Evolutionary conservation across 441 rosid genomes (phyloP).

Genomic region (Pelargonium citronellum): DNA sequence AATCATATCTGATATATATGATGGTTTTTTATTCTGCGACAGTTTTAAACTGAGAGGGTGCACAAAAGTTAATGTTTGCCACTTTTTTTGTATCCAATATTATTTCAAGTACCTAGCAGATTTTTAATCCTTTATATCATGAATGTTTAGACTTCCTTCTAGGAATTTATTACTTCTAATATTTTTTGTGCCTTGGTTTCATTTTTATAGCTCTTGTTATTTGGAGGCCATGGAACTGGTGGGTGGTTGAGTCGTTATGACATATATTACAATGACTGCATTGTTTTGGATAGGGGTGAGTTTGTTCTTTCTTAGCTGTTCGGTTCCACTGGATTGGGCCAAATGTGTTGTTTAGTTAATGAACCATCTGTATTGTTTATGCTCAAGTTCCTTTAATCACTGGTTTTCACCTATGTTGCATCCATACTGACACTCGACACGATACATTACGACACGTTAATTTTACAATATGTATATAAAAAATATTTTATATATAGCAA

Average conservation of each 20-base stretch:
- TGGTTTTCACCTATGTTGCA: background rate
- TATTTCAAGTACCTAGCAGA: background rate
- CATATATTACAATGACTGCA: conserved; percentile 81
- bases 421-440: background rate
- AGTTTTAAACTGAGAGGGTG: background rate
- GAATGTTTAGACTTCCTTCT: background rate
- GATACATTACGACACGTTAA: no score
- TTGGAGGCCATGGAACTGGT: conserved; percentile 99
- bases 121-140: conserved; percentile 7
- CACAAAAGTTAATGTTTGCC: background rate
- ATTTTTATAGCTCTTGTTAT: conserved; percentile 72
- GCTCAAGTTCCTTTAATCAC: background rate
- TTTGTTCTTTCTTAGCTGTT: conserved; percentile 18
- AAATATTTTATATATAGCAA: no score
- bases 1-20: background rate
- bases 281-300: conserved; percentile 83
- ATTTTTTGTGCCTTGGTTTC: conserved; percentile 2
- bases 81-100: background rate
- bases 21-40: background rate
- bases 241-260: conserved; percentile 99
- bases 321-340: background rate
- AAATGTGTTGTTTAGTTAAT: background rate
- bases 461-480: no score
- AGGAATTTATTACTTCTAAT: background rate
- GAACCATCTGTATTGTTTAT: background rate